Base-by-base conservation (phyloP, 129 eudicot genomes). In the Chrysanthemum seticuspe region DNA sequence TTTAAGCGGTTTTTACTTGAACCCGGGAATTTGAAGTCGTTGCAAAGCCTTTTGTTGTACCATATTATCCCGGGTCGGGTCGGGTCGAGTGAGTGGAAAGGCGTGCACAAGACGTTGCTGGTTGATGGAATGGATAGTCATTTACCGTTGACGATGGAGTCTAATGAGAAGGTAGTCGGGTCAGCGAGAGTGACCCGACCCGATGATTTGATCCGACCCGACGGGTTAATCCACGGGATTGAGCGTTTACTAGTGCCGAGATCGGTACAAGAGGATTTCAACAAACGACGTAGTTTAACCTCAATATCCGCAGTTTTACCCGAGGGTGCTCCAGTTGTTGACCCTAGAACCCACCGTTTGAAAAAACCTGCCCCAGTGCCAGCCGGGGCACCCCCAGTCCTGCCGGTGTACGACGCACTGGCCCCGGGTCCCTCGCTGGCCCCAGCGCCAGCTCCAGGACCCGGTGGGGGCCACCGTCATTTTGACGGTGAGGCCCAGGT, bases 401-500 rank as follows among this genome's bases (percentile, higher is more conserved):
- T 93, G 0, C 97, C 98, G 6, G 71, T 92, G 13, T 83, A 62
- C 75, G 91, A 82, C 63, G 98, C 97, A 10, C 15, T 94, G 83
- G 98, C 98, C 0, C 97, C 98, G 1, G 98, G 98, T 5, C 97
- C 97, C 0, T 85, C 98, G 1, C 81, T 88, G 5, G 97, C 98
- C 18, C 97, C 97, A 31, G 98, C 98, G 0, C 98, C 98, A 0
- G 98, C 98, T 0, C 98, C 98, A 7, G 98, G 98, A 86, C 98
- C 98, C 47, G 96, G 98, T 0, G 98, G 96, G 0, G 82, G 86
- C 27, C 95, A 77, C 71, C 92, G 75, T 69, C 95, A 87, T 72
- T 87, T 92, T 76, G 95, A 92, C 83, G 98, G 96, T 23, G 92
- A 86, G 74, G 74, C 83, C 34, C 95, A 87, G 71, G 98, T 92